Base-by-base conservation (phyloP, 148 eudicot species). In the Chenopodium berlandieri region DNA sequence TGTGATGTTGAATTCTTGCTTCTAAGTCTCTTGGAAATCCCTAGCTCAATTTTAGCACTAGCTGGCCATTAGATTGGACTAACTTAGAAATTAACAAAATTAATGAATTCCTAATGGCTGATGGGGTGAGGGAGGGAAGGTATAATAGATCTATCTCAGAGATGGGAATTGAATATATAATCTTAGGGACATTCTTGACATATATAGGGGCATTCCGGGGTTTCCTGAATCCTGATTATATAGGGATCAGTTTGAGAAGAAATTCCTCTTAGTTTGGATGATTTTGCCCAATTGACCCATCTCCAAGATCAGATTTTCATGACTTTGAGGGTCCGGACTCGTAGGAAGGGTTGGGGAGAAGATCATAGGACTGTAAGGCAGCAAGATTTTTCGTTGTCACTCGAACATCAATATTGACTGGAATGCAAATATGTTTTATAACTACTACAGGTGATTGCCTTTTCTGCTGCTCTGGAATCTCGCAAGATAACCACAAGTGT, bases 401-500 rank as follows among this genome's bases (percentile, higher is more conserved):
- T 34, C 7, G 9, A 19, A 8, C 30, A 40, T 72, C 27, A 20
- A 80, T 16, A 25, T 30, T 64, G 37, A 78, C 75, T 75, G 46
- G 19, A 50, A 47, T 23, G 40, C 54, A 46, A 27, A 31, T 37
- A 14, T 25, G 34, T 48, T 72, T 40, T 50, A 46, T 50, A 54
- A 72, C 14, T 2, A 32, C 34, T 80, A 75, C 86, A 96, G 98
- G 85, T 92, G 82, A 77, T 79, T 62, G 97, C 94, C 77, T 97
- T 97, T 84, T 85, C 91, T 56, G 88, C 89, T 71, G 90, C 93
- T 67, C 86, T 97, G 30, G 97, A 94, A 78, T 91, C 98, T 4
- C 90, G 90, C 47, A 92, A 91, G 67, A 75, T 97, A 75, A 97
- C 99, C 7, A 87, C 89, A 25, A 97, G 99, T 69, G 89, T 93